Conservation (phyloP, 139 green algal genomes). For the Chlorella sp. region DNA sequence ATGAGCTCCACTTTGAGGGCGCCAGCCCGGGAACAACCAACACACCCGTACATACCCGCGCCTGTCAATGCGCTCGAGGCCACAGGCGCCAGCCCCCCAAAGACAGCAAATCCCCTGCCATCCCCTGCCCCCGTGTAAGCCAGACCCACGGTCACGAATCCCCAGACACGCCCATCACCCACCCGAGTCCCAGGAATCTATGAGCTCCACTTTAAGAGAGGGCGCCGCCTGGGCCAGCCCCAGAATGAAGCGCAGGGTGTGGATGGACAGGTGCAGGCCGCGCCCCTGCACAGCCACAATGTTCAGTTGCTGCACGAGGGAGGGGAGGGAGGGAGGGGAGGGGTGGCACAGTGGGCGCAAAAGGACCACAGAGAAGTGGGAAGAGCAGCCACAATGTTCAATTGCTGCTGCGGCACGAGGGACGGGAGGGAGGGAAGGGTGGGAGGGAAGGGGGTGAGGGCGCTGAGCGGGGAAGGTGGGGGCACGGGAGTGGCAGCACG, state of each 20-base stretch:
- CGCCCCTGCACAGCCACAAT: constrained; percentile 23
- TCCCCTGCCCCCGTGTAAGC: no score
- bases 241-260: constrained; percentile 26
- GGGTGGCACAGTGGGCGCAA: no score
- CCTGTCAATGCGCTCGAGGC: no score
- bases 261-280: constrained; percentile 24
- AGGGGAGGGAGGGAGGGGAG: neutral
- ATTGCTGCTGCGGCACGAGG: neutral
- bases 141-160: neutral
- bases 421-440: neutral
- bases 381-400: no score
- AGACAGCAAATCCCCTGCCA: no score
- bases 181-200: constrained; percentile 22
- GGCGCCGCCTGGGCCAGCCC: neutral
- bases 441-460: no score
- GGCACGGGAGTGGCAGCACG: no score
- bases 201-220: neutral
- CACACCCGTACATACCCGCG: no score
- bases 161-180: neutral
- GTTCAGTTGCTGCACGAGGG: constrained; percentile 31
- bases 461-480: no score
- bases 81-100: neutral
- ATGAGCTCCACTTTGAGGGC: neutral
- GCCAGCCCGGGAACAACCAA: no score
- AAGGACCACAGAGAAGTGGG: no score